Evolutionary conservation across 2,329 filamentous ascomycete genomes (phyloP), one percentile per base, ranked within the genome.

Genomic region (Cercospora beticola): DNA sequence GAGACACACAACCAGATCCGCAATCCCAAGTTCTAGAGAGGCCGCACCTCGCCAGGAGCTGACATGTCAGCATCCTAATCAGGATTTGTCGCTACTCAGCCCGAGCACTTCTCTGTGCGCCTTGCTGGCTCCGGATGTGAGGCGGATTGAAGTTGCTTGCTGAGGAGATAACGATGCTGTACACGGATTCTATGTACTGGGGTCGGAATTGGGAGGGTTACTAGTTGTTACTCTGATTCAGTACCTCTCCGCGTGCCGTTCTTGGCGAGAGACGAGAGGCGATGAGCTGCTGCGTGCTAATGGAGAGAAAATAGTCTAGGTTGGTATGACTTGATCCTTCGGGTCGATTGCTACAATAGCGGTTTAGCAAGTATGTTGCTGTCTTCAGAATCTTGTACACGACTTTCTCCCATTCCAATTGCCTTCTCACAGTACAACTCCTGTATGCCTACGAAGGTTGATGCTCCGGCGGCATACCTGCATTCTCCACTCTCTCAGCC

Each of bases 1-100:
- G 62, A 65, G 57, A 61, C 68, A 43, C 75, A 72, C 71, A 72
- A 71, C 61, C 73, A 72, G 57, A 52, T 74, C 1, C 72, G 74
- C 46, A 74, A 74, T 75, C 81, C 5, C 30, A 31, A 31, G 30
- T 31, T 31, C 30, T 31, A 31, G 33, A 36, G 14, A 36, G 16
- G 36, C 36, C 36, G 36, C 36, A n/a, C 6, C 36, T 43, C 16
- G 5, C 6, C 5, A 43, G 36, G 16, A 43, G 36, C 16, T 7
- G 1, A 43, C 5, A 5, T n/a, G 14, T 43, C 36, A 16, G 36
- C 5, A 43, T 6, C 5, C 16, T 8, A 43, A 43, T 6, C 16
- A 43, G 16, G 36, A 43, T 8, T 40, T 3, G 36, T n/a, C 36
- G 14, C 16, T n/a, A 8, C 14, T 43, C 36, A 43, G 36, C 6